Percentiles rank a stretch among this genome's conserved stretches.
These are phyloP conservation scores for Kodamaea restingae DNA, from an alignment of 805 yeast species.

Conservation along the genomic window DNA sequence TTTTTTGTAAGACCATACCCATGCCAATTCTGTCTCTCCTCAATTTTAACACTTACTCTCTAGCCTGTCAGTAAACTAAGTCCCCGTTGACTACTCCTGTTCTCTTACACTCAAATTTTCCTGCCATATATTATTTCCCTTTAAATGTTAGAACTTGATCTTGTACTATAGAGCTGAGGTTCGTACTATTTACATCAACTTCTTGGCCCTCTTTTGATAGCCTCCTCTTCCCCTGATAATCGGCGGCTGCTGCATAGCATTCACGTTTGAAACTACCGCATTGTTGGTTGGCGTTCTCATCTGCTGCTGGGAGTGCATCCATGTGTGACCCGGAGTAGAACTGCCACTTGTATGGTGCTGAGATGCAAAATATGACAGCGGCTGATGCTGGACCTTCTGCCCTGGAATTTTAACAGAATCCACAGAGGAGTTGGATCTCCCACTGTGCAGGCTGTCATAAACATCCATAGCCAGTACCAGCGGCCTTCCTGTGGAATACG, in stretches of 20 bases:
- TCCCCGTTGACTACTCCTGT: too few relatives aligned
- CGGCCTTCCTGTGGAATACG: too few relatives aligned
- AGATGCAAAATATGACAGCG: constrained; percentile 5
- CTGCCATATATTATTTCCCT: too few relatives aligned
- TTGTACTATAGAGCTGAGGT: too few relatives aligned
- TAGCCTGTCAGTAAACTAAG: too few relatives aligned
- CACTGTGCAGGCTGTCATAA: constrained; percentile 3
- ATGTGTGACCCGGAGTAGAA: constrained; percentile 4
- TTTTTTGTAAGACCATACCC: too few relatives aligned
- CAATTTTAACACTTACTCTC: too few relatives aligned
- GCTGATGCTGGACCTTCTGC: background rate
- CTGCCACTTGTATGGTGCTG: background rate
- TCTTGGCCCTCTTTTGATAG: constrained; percentile 39
- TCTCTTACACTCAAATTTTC: too few relatives aligned
- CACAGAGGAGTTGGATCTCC: constrained; percentile 4
- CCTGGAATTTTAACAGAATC: background rate
- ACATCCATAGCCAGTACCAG: constrained; percentile 3
- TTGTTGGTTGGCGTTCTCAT: background rate
- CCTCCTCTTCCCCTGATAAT: constrained; percentile 43
- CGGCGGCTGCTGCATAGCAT: constrained; percentile 20
- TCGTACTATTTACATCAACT: constrained; percentile 24
- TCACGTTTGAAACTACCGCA: constrained; percentile 6
- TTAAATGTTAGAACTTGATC: too few relatives aligned
- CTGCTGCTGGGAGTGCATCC: background rate
- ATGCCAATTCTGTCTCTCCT: too few relatives aligned